Base-by-base conservation (phyloP, 257 asterid genomes). In the Primulina eburnea region DNA sequence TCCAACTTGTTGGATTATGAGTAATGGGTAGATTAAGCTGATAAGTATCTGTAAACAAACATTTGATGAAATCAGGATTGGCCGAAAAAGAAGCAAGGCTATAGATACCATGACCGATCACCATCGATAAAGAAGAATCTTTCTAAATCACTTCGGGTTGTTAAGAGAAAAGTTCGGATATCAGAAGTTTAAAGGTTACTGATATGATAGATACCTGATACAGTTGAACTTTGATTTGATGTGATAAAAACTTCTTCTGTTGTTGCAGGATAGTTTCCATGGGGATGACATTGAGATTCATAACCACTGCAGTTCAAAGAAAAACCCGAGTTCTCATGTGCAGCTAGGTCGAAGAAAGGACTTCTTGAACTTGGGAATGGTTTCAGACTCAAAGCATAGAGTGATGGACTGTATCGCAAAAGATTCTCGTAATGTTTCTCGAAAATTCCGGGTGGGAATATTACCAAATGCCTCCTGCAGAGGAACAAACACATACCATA, bases 391-490 rank as follows among this genome's bases (percentile, higher is more conserved):
- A 89, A 60, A 8, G 18, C 29, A 0, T 17, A 10, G 18, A 90
- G 63, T 0, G 83, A 75, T 65, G 62, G 60, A 29, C 86, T 85
- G 75, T 73, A 78, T 29, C 72, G 80, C 69, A 87, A 20, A 14
- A 91, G 82, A 78, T 82, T 87, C 26, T 84, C 84, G 24, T 82
- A 89, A 33, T 84, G 88, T 43, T 67, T 84, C 7, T 86, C 92
- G 18, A 91, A 80, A 1, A 60, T 7, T 32, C 92, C 95, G 0
- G 89, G 75, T 1, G 86, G 76, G 71, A 87, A 83, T 5, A 7
- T 80, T 68, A 84, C 82, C 6, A 33, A 37, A 63, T 91, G 97
- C 32, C 82, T 79, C 90, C 97, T 91, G 73, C 4, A 32, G 20
- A 64, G 69, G 53, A 52, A 18, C n/a, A 11, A 37, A 37, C 32